Conservation (phyloP, 1,284 basidiomycete species). For the Heterobasidion parviporum region DNA sequence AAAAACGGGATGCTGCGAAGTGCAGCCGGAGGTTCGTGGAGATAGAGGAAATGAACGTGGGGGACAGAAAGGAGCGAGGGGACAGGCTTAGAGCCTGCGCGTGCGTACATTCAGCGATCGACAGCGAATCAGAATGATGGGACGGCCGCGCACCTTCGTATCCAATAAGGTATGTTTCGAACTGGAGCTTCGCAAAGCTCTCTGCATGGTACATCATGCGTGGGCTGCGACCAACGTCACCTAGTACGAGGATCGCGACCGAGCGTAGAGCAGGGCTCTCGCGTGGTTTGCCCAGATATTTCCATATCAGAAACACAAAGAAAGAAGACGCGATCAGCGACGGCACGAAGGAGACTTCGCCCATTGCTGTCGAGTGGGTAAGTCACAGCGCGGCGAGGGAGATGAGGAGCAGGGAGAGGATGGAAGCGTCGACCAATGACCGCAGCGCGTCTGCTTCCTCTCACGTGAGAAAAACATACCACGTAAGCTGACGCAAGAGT, state of each 20-base stretch:
- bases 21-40: slow-evolving; percentile 55
- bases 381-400: background rate
- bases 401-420: no score
- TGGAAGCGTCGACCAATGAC: no score
- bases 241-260: slow-evolving; percentile 69
- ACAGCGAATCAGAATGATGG: background rate
- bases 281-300: slow-evolving; percentile 4
- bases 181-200: slow-evolving; percentile 79
- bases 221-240: slow-evolving; percentile 93
- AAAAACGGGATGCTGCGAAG: slow-evolving; percentile 64
- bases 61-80: slow-evolving; percentile 59
- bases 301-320: slow-evolving; percentile 2
- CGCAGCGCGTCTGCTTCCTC: no score
- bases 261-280: slow-evolving; percentile 24
- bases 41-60: slow-evolving; percentile 56
- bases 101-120: background rate
- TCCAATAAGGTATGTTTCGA: slow-evolving; percentile 78
- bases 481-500: no score
- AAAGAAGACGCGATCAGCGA: background rate
- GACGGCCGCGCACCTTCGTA: slow-evolving; percentile 59
- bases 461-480: no score
- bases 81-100: slow-evolving; percentile 66
- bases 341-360: background rate
- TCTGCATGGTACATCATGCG: slow-evolving; percentile 99
- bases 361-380: background rate